Conservation (phyloP, 768 basidiomycete species). For the Tricholoma furcatifolium region DNA sequence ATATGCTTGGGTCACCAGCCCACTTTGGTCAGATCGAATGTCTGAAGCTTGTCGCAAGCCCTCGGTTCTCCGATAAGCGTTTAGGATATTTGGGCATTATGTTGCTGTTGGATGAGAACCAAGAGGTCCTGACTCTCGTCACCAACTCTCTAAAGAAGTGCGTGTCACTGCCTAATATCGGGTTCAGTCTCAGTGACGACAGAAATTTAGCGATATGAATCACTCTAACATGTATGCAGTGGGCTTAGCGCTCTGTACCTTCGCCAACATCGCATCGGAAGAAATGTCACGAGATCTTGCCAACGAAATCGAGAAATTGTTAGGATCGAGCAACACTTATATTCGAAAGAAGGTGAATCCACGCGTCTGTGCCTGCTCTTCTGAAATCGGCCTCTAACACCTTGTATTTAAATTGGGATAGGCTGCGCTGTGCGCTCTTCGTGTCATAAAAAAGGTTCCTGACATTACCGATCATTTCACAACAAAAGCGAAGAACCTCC, state of each 20-base stretch:
- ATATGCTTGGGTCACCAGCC: slow-evolving; percentile 98
- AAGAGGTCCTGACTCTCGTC: slow-evolving; percentile 95
- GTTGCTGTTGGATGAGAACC: slow-evolving; percentile 95
- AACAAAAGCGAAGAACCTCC: slow-evolving; percentile 81
- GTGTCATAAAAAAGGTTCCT: slow-evolving; percentile 94
- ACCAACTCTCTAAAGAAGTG: slow-evolving; percentile 99
- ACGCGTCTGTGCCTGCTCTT: background rate
- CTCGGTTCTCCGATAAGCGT: slow-evolving; percentile 94
- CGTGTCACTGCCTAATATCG: slow-evolving; percentile 19
- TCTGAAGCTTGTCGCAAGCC: slow-evolving; percentile 90
- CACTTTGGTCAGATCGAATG: slow-evolving; percentile 99
- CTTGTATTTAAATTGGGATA: slow-evolving; percentile 27
- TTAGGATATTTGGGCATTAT: slow-evolving; percentile 97
- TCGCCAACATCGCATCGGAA: slow-evolving; percentile 98
- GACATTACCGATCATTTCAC: slow-evolving; percentile 94
- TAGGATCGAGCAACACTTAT: slow-evolving; percentile 97
- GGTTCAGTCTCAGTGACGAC: background rate
- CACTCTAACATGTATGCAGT: slow-evolving; percentile 99
- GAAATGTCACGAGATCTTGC: slow-evolving; percentile 99
- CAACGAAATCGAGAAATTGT: slow-evolving; percentile 95
- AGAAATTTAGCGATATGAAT: slow-evolving; percentile 85
- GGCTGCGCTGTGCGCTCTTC: slow-evolving; percentile 93
- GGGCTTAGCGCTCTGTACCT: slow-evolving; percentile 94
- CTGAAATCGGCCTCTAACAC: background rate
- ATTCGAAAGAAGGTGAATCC: slow-evolving; percentile 93